Conservation (phyloP, 2,329 filamentous ascomycete genomes). For the Scedosporium apiospermum region DNA sequence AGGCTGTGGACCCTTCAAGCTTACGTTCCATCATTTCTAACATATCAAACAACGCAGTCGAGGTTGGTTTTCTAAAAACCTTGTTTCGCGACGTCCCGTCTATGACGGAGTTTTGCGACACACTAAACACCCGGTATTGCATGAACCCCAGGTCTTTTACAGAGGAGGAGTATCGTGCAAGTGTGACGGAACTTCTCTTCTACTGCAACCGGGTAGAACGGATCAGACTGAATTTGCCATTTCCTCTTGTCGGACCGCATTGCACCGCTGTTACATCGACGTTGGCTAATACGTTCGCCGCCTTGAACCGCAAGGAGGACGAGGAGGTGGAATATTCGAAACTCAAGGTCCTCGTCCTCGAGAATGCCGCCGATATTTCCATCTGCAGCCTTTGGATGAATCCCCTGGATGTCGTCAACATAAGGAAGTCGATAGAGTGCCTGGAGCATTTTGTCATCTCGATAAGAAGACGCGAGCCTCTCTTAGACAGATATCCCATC, state of each 20-base stretch:
- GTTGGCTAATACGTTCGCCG: slow-evolving; percentile 42
- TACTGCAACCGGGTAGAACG: slow-evolving; percentile 33
- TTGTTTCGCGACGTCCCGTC: slow-evolving; percentile 35
- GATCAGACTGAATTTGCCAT: slow-evolving; percentile 41
- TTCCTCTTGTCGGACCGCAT: slow-evolving; percentile 36
- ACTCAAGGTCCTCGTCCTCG: slow-evolving; percentile 37
- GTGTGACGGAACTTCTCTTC: slow-evolving; percentile 31
- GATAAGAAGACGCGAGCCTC: slow-evolving; percentile 24
- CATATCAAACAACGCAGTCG: slow-evolving; percentile 24
- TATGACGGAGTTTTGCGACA: slow-evolving; percentile 34
- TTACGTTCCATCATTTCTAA: slow-evolving; percentile 8
- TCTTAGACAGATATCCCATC: slow-evolving; percentile 28
- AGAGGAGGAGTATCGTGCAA: slow-evolving; percentile 33
- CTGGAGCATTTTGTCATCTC: slow-evolving; percentile 37
- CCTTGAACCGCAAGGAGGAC: slow-evolving; percentile 32
- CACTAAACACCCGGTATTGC: slow-evolving; percentile 34
- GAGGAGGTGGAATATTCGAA: slow-evolving; percentile 25
- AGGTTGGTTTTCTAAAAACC: slow-evolving; percentile 36
- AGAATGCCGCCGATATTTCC: slow-evolving; percentile 39
- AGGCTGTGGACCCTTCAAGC: background rate
- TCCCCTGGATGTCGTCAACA: slow-evolving; percentile 39
- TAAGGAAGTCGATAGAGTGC: slow-evolving; percentile 29
- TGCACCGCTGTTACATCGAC: slow-evolving; percentile 39
- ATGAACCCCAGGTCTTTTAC: slow-evolving; percentile 40
- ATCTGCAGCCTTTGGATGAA: slow-evolving; percentile 40